Percentiles rank a stretch among this genome's conserved stretches.
Evolutionary conservation across 2,329 filamentous ascomycete species (phyloP).

Genomic region (Aspergillus quadricinctus): DNA sequence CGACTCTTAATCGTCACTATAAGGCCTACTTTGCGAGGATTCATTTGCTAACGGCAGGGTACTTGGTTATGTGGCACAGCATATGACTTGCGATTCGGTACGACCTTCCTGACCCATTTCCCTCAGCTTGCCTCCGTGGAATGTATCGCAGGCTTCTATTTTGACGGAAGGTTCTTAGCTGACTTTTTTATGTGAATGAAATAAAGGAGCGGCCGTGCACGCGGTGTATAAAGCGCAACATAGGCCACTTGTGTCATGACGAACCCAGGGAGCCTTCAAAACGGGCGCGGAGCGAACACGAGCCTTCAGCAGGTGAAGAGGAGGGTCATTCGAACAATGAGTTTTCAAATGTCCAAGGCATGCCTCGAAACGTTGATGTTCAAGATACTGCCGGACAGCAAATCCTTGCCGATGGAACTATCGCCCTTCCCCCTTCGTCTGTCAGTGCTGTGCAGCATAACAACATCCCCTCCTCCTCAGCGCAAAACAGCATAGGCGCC

Average conservation of each 20-base stretch:
- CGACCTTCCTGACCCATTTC: slow-evolving; percentile 35
- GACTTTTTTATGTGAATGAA: slow-evolving; percentile 27
- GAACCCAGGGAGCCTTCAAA: slow-evolving; percentile 87
- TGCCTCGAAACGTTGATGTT: slow-evolving; percentile 54
- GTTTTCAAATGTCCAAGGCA: slow-evolving; percentile 41
- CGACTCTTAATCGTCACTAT: slow-evolving; percentile 13
- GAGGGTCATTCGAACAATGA: slow-evolving; percentile 47
- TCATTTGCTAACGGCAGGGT: slow-evolving; percentile 45
- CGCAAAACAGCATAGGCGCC: slow-evolving; percentile 56
- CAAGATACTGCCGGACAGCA: slow-evolving; percentile 49
- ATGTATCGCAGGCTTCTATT: slow-evolving; percentile 15
- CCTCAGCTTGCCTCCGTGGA: slow-evolving; percentile 19
- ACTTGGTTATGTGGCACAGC: slow-evolving; percentile 53
- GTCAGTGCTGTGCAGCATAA: slow-evolving; percentile 56
- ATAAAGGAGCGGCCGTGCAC: slow-evolving; percentile 87
- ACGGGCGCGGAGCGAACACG: slow-evolving; percentile 66
- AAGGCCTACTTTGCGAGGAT: slow-evolving; percentile 13
- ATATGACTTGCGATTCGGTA: slow-evolving; percentile 92
- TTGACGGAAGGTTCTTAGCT: slow-evolving; percentile 19
- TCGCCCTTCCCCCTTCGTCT: slow-evolving; percentile 48
- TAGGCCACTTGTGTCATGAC: slow-evolving; percentile 96
- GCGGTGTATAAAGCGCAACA: slow-evolving; percentile 96
- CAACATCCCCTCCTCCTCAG: slow-evolving; percentile 63
- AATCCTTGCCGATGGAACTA: slow-evolving; percentile 38
- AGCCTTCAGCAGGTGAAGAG: slow-evolving; percentile 57